These are phyloP conservation scores for Boletus semigastroideus DNA, from an alignment of 1,284 basidiomycete species.

Conservation along the genomic window DNA sequence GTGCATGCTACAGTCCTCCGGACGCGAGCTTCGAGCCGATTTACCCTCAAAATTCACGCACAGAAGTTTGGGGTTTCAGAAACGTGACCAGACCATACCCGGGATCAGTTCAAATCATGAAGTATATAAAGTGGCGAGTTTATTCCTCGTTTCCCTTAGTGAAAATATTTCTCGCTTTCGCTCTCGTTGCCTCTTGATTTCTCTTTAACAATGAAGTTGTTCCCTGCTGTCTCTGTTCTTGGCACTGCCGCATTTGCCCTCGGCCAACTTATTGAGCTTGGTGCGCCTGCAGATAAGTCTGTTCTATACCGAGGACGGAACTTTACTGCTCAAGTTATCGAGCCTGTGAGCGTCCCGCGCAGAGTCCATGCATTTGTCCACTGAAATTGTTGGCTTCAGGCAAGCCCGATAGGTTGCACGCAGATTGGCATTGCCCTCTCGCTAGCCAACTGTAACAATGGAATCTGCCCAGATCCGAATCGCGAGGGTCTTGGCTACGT, in stretches of 20 bases:
- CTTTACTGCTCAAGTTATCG: constrained; percentile 19
- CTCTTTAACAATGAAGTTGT: constrained; percentile 18
- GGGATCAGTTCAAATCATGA: background rate
- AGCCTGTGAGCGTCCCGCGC: constrained; percentile 20
- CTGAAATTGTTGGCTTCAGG: constrained; percentile 4
- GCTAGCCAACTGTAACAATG: constrained; percentile 18
- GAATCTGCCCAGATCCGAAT: constrained; percentile 24
- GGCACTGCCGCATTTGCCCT: constrained; percentile 10
- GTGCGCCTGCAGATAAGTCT: constrained; percentile 19
- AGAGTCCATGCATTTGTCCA: background rate
- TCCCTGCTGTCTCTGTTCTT: constrained; percentile 9
- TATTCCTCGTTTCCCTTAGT: background rate
- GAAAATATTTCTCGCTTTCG: background rate
- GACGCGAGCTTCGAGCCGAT: too few species aligned
- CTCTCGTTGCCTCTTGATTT: background rate
- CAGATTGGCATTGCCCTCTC: constrained; percentile 35
- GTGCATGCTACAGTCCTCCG: too few species aligned
- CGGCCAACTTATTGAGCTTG: constrained; percentile 31
- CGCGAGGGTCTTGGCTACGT: constrained; percentile 23
- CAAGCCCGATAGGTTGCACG: constrained; percentile 19
- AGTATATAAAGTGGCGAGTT: background rate
- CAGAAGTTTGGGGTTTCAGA: background rate
- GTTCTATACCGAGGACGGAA: constrained; percentile 13
- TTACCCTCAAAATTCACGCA: too few species aligned
- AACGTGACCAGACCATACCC: background rate